These are phyloP conservation scores for Helichrysum umbraculigerum DNA, from an alignment of 129 eudicot species.

Conservation along the genomic window DNA sequence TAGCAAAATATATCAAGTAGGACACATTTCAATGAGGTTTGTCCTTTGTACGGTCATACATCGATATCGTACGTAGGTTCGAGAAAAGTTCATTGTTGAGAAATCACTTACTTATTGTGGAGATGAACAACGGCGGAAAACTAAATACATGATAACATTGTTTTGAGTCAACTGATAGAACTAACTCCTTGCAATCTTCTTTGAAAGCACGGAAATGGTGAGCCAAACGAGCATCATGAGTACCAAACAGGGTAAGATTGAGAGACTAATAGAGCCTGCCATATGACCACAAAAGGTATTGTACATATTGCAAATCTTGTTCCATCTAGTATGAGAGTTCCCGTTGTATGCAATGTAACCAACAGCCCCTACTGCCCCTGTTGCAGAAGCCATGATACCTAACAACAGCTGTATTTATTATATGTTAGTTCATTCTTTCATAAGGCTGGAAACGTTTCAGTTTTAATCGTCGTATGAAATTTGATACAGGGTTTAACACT, in stretches of 20 bases:
- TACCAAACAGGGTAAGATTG: conserved; percentile 46
- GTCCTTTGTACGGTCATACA: too few relatives aligned
- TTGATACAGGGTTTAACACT: too few relatives aligned
- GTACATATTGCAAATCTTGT: conserved; percentile 51
- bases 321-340: conserved; percentile 56
- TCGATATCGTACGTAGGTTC: too few relatives aligned
- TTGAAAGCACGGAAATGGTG: conserved; percentile 46
- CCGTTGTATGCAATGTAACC: conserved; percentile 72
- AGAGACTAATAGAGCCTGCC: conserved; percentile 41
- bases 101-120: background rate
- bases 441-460: background rate
- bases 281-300: conserved; percentile 55
- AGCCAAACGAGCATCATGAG: conserved; percentile 57
- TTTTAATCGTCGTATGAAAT: too few relatives aligned
- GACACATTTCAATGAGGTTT: too few relatives aligned
- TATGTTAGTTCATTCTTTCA: background rate
- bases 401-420: conserved; percentile 52
- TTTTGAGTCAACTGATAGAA: background rate
- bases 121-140: background rate
- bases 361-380: conserved; percentile 68
- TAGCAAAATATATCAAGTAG: too few relatives aligned
- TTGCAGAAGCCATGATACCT: conserved; percentile 68
- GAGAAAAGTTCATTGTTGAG: background rate
- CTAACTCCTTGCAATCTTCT: conserved; percentile 30
- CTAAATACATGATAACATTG: background rate